Conservation (phyloP, 1,284 basidiomycete species). For the Ustanciosporium gigantosporum region DNA sequence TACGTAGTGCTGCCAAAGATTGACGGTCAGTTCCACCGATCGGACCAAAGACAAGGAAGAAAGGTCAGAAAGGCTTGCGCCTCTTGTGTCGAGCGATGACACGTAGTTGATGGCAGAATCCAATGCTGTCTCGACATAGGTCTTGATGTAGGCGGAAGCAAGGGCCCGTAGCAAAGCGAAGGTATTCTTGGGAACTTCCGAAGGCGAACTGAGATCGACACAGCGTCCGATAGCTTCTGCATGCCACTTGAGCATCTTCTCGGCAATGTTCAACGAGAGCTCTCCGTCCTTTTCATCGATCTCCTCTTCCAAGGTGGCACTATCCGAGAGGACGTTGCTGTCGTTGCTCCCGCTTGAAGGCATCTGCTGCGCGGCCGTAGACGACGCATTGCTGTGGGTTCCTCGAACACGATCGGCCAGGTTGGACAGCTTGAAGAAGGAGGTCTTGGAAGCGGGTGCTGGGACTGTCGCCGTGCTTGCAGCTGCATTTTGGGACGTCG, state of each 20-base stretch:
- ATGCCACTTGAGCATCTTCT: conserved; percentile 58
- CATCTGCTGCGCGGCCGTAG: background rate
- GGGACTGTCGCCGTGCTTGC: conserved; percentile 8
- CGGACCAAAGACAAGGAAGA: conserved; percentile 67
- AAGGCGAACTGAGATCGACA: conserved; percentile 52
- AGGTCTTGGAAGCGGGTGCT: conserved; percentile 24
- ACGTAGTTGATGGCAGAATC: conserved; percentile 79
- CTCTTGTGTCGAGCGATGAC: conserved; percentile 69
- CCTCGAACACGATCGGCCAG: conserved; percentile 52
- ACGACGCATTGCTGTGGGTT: conserved; percentile 7
- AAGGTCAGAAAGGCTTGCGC: conserved; percentile 73
- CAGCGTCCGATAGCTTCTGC: conserved; percentile 59
- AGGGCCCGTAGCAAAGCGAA: conserved; percentile 82
- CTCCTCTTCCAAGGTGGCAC: conserved; percentile 13
- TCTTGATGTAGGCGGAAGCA: conserved; percentile 82
- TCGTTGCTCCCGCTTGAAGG: conserved; percentile 16
- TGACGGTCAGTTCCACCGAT: conserved; percentile 83
- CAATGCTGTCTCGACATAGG: conserved; percentile 86
- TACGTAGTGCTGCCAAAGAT: conserved; percentile 96
- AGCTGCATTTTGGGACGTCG: conserved; percentile 16
- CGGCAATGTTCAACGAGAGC: conserved; percentile 50
- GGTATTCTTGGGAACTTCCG: conserved; percentile 74
- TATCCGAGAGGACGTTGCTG: conserved; percentile 3
- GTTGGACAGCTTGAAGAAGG: conserved; percentile 55
- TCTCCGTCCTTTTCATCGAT: conserved; percentile 48